Base-by-base conservation (phyloP, 1,139 yeast species). In the Pneumocystis sp. region DNA sequence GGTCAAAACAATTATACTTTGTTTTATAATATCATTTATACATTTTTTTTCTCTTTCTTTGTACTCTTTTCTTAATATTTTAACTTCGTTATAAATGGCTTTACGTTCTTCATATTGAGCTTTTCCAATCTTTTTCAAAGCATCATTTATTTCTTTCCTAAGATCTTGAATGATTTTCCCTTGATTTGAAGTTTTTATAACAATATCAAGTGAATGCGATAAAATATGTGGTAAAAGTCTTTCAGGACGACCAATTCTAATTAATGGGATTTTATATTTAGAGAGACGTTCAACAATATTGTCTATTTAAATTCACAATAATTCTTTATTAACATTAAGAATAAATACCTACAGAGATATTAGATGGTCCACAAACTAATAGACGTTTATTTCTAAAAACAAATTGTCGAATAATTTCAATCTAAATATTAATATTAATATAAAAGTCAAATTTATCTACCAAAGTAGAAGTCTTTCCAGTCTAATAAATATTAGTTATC, bases 191-290 rank as follows among this genome's bases (percentile, higher is more conserved):
- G 81, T 78, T 69, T 84, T 85, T 6, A 90, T 81, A 1, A 89
- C 78, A 25, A 87, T 78, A 70, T 91, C 97, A 56, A 91, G 76
- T 0, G 96, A 87, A 74, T 90, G 96, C 59, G 82, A 80, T 63
- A 86, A 75, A 67, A 85, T 87, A 0, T 79, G 73, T 0, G 82
- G 82, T 42, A 90, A 74, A 6, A 93, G 78, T 67, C 97, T 80
- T 0, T 97, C 96, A 0, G 97, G 97, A 73, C 93, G 97, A 0
- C 98, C 98, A 59, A 93, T 81, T 73, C 98, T 80, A 5, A 93
- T 78, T 37, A 93, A 76, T 67, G 75, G 63, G 80, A 80, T 8
- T 82, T 84, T 1, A 83, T 81, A 35, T 81, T 71, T 5, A 75
- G 76, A 17, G 35, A 91, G 75, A 67, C 97, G 78, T 73, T 91